A percentile compares a stretch with the other conserved stretches of the same genome.
phyloP scores from a whole-genome alignment of 306 rosid species.

The Medicago arabica region DNA sequence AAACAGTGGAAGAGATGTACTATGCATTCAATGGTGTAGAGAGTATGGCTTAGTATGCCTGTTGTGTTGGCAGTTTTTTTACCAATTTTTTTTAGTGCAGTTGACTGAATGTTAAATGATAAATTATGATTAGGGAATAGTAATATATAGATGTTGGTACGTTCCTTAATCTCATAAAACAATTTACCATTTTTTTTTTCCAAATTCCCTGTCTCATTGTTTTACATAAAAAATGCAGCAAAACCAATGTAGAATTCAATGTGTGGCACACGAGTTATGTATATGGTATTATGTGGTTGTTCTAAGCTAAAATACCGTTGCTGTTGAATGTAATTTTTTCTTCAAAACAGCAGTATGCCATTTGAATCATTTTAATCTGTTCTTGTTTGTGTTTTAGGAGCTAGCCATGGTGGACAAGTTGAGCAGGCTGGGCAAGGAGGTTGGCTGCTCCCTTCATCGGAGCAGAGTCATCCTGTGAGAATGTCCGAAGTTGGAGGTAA shows the following conservation, averaged over 20 bases:
- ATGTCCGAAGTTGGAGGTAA: slow-evolving; percentile 36
- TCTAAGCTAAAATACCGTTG: not conserved
- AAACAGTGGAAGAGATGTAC: not conserved
- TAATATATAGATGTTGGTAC: not conserved
- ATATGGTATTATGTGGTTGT: not conserved
- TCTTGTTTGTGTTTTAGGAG: slow-evolving; percentile 49
- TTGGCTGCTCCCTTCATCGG: slow-evolving; percentile 68
- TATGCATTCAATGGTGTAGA: slow-evolving; percentile 16
- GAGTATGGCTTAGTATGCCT: slow-evolving; percentile 7
- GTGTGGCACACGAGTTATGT: not conserved
- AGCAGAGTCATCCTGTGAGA: slow-evolving; percentile 39
- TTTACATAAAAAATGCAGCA: not conserved
- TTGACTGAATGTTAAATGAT: slow-evolving; percentile 18
- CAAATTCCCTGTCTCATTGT: not conserved
- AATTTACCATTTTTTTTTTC: not conserved
- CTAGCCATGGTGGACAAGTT: slow-evolving; percentile 42
- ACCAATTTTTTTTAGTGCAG: not conserved
- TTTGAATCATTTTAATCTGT: slow-evolving; percentile 15
- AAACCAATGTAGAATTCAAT: not conserved
- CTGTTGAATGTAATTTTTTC: not conserved
- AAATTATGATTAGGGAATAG: slow-evolving; percentile 6
- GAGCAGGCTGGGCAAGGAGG: slow-evolving; percentile 52
- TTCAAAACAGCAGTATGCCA: not conserved
- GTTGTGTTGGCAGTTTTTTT: not conserved
- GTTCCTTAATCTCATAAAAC: too few relatives aligned